Percentiles rank a stretch among this genome's conserved stretches.
phyloP scores from a whole-genome alignment of 225 moss, liverwort and hornwort genomes.

The Climacium dendroides region DNA sequence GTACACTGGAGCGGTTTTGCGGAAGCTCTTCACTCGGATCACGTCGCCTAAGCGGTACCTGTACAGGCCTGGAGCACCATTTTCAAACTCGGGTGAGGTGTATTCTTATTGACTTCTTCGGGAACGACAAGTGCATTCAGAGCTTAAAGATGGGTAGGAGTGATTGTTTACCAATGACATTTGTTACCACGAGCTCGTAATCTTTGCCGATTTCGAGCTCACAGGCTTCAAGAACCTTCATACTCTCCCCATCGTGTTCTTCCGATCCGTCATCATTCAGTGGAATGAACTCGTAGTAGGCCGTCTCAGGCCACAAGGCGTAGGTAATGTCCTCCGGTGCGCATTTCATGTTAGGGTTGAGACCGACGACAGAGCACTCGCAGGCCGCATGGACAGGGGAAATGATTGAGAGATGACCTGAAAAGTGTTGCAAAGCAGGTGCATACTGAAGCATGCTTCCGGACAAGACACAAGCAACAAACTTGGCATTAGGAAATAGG shows the following conservation, averaged over 20 bases:
- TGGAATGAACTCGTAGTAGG: constrained; percentile 74
- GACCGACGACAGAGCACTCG: constrained; percentile 51
- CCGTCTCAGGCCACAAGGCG: constrained; percentile 48
- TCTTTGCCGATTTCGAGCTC: constrained; percentile 59
- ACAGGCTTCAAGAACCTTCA: constrained; percentile 36
- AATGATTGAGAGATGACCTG: constrained; percentile 30
- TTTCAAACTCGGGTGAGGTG: not conserved
- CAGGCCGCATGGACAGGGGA: constrained; percentile 36
- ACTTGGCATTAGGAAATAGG: constrained; percentile 54
- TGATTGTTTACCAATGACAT: constrained; percentile 36
- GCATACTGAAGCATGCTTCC: constrained; percentile 68
- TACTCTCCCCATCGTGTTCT: not conserved
- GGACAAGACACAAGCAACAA: constrained; percentile 37
- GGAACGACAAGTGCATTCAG: not conserved
- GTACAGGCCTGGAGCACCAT: constrained; percentile 44
- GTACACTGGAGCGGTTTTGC: constrained; percentile 40
- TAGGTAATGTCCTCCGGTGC: constrained; percentile 43
- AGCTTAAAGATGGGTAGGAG: not conserved
- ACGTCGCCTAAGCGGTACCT: constrained; percentile 75
- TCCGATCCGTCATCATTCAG: not conserved
- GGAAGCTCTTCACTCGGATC: constrained; percentile 57
- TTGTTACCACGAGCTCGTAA: constrained; percentile 75
- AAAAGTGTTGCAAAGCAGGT: constrained; percentile 35
- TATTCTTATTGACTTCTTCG: not conserved
- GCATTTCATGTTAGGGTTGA: constrained; percentile 38